Evolutionary conservation across 169 alveolate species (phyloP).

Genomic region (Toxoplasma gondii): DNA sequence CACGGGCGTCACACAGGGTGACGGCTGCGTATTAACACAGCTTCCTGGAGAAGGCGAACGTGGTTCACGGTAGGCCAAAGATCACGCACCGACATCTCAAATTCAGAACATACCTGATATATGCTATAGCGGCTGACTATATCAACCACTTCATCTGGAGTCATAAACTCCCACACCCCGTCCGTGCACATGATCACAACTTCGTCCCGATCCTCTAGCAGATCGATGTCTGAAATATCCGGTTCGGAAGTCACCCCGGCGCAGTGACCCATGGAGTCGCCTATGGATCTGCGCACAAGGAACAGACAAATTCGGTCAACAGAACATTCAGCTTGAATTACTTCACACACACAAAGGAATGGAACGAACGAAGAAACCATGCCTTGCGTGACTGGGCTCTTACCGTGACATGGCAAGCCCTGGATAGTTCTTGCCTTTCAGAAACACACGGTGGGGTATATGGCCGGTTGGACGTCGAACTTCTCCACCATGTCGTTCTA

Average conservation of each 20-base stretch:
- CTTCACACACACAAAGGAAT: not conserved
- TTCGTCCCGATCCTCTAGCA: slow-evolving; percentile 73
- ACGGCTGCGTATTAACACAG: not conserved
- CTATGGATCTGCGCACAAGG: slow-evolving; percentile 69
- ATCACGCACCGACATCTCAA: not conserved
- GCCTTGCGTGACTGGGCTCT: not conserved
- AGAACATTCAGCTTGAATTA: not conserved
- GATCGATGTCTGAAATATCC: slow-evolving; percentile 50
- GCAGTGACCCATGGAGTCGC: slow-evolving; percentile 56
- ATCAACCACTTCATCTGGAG: slow-evolving; percentile 84
- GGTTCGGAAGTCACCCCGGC: slow-evolving; percentile 62
- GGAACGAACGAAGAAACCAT: not conserved
- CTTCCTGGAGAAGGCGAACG: too few relatives aligned
- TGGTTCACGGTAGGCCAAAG: not conserved
- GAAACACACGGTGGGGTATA: slow-evolving; percentile 86
- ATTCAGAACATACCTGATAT: not conserved
- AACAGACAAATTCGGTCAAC: not conserved
- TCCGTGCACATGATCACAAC: slow-evolving; percentile 83
- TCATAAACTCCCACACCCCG: slow-evolving; percentile 89
- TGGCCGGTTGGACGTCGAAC: slow-evolving; percentile 60
- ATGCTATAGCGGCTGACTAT: slow-evolving; percentile 58
- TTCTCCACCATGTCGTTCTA: slow-evolving; percentile 49
- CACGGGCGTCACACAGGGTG: not conserved
- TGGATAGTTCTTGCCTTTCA: slow-evolving; percentile 84
- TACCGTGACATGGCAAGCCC: slow-evolving; percentile 89